Evolutionary conservation across 495 filamentous ascomycete species (phyloP), one percentile per base, ranked within the genome.

Genomic region (Extremus antarcticus): DNA sequence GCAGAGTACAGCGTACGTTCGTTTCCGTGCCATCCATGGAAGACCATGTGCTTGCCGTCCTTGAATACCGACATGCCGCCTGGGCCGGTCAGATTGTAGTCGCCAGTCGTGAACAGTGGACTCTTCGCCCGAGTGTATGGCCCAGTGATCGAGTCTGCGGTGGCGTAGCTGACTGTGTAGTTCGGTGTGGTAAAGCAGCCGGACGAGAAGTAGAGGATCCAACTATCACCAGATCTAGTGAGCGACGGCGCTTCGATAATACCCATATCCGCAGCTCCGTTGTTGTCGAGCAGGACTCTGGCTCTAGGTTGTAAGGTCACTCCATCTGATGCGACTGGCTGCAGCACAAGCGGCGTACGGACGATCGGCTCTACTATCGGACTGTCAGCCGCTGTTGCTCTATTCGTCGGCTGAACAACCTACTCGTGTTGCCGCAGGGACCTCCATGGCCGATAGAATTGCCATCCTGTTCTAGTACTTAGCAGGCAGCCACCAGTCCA

Each of bases 101-200:
- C 25, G n/a, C 60, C 62, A 11, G 55, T 62, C 16, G 23, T 20
- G 47, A 63, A 60, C 13, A 65, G 62, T 32, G 61, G 58, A 19
- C 17, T 10, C 8, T 48, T 47, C 19, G 57, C 35, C 20, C 59
- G 45, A 0, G 24, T 59, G 47, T 59, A 65, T 1, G 51, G 48
- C 1, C 60, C 60, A 2, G 48, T 58, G 52, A 63, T 48, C 13
- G 43, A 52, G 3, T 22, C 17, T 0, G 59, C 25, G 13, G 53
- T 60, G 1, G 62, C 62, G 49, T 65, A 65, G 19, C 25, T 54
- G n/a, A 63, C 51, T 22, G 16, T 61, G 51, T 65, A 65, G 43
- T 48, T 41, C n/a, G 23, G 19, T 3, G 54, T 51, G 11, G 38
- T 24, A 23, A 50, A 65, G 54, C 62, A 65, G n/a, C 53, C 50